These are phyloP conservation scores for Epichloe baconii DNA, from an alignment of 2,329 filamentous ascomycete species.

Conservation along the genomic window DNA sequence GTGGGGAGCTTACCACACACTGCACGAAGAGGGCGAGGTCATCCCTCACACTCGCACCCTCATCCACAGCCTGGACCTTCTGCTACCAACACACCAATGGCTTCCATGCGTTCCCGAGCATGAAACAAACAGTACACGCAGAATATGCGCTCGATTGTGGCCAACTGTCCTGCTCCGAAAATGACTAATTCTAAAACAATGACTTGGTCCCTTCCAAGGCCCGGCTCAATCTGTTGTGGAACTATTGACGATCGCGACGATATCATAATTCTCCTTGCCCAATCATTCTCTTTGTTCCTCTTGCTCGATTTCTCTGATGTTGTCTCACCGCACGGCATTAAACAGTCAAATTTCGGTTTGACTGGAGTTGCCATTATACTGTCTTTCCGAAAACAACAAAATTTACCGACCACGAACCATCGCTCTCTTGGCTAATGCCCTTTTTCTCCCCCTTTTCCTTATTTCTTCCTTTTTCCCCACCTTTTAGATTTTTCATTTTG, in stretches of 20 bases:
- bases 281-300: not conserved
- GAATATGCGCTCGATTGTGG: not conserved
- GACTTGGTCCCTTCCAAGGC: not conserved
- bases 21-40: conserved; percentile 32
- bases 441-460: not conserved
- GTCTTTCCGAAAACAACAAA: not conserved
- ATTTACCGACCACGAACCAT: not conserved
- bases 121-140: conserved; percentile 9
- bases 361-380: not conserved
- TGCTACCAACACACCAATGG: conserved; percentile 21
- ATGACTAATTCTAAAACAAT: not conserved
- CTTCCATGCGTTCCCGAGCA: conserved; percentile 23
- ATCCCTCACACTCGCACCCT: conserved; percentile 22
- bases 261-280: not conserved
- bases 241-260: conserved; percentile 4
- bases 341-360: not conserved
- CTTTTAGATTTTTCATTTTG: not conserved
- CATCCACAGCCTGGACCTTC: conserved; percentile 25
- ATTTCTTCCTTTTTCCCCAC: not conserved
- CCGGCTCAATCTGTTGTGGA: not conserved
- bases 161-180: not conserved
- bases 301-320: not conserved
- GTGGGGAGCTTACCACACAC: conserved; percentile 45
- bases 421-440: not conserved
- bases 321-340: not conserved